Evolutionary conservation across 2,329 filamentous ascomycete species (phyloP).

Genomic region (Pseudocercospora eumusae): DNA sequence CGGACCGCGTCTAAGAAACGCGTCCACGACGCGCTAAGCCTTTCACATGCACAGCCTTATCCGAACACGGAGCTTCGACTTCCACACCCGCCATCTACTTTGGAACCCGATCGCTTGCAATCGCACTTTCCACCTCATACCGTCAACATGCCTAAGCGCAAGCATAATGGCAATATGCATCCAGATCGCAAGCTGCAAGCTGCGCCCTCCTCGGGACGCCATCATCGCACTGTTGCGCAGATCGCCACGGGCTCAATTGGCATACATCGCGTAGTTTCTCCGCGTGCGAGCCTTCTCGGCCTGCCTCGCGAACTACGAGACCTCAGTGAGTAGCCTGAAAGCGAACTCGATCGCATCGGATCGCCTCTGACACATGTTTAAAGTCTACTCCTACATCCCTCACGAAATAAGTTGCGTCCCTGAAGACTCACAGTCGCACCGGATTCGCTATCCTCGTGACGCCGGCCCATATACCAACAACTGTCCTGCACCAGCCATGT

Average conservation of each 20-base stretch:
- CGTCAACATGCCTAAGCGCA: neutral
- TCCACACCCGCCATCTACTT: neutral
- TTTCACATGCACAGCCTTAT: neutral
- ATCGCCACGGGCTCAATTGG: constrained; percentile 1
- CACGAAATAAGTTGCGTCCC: neutral
- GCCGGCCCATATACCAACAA: neutral
- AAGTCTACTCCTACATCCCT: neutral
- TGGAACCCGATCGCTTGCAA: neutral
- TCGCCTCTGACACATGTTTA: neutral
- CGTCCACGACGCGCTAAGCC: neutral
- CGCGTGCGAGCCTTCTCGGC: neutral
- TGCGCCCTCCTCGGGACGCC: neutral
- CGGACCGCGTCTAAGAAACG: neutral
- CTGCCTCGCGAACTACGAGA: neutral
- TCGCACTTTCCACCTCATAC: neutral
- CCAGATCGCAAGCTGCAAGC: neutral
- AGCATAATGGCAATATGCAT: neutral
- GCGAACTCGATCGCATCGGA: neutral
- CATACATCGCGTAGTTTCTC: neutral
- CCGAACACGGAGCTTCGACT: neutral
- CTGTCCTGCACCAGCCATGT: neutral
- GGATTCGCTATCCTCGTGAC: neutral
- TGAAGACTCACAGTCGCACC: neutral
- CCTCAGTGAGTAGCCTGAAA: neutral
- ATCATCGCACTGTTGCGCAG: neutral